These are phyloP conservation scores for Sergeia podlipaevii DNA, from an alignment of 208 protist genomes.

Conservation along the genomic window DNA sequence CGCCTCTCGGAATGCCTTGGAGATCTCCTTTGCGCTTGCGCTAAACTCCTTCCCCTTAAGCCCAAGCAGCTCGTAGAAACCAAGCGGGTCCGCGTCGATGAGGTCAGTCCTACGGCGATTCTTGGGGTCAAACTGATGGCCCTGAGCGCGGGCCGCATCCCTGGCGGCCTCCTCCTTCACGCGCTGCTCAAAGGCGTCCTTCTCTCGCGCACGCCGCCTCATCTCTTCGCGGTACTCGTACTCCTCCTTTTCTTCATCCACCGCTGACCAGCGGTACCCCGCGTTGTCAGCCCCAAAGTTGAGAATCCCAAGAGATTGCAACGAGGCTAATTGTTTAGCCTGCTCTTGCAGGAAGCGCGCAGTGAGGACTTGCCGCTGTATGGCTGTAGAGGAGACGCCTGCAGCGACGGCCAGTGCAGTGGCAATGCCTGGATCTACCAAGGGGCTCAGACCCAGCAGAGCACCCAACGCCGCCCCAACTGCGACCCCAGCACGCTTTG, in stretches of 20 bases:
- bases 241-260: slow-evolving; percentile 81
- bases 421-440: slow-evolving; percentile 59
- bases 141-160: slow-evolving; percentile 44
- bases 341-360: slow-evolving; percentile 43
- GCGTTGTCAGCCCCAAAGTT: slow-evolving; percentile 76
- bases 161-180: slow-evolving; percentile 82
- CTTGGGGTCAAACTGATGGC: slow-evolving; percentile 53
- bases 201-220: slow-evolving; percentile 54
- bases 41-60: slow-evolving; percentile 72
- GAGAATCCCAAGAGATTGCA: slow-evolving; percentile 70
- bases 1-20: slow-evolving; percentile 69
- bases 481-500: slow-evolving; percentile 17
- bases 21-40: slow-evolving; percentile 77
- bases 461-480: slow-evolving; percentile 20
- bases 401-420: slow-evolving; percentile 53
- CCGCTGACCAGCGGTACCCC: slow-evolving; percentile 79
- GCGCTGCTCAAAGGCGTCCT: slow-evolving; percentile 71
- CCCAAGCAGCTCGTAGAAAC: slow-evolving; percentile 83
- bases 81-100: slow-evolving; percentile 74
- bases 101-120: slow-evolving; percentile 75
- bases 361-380: slow-evolving; percentile 23
- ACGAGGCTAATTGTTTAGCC: slow-evolving; percentile 46
- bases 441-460: slow-evolving; percentile 39
- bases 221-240: slow-evolving; percentile 91
- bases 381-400: slow-evolving; percentile 25